Base-by-base conservation (phyloP, 2,329 filamentous ascomycete genomes). In the Raffaelea ambrosiae region DNA sequence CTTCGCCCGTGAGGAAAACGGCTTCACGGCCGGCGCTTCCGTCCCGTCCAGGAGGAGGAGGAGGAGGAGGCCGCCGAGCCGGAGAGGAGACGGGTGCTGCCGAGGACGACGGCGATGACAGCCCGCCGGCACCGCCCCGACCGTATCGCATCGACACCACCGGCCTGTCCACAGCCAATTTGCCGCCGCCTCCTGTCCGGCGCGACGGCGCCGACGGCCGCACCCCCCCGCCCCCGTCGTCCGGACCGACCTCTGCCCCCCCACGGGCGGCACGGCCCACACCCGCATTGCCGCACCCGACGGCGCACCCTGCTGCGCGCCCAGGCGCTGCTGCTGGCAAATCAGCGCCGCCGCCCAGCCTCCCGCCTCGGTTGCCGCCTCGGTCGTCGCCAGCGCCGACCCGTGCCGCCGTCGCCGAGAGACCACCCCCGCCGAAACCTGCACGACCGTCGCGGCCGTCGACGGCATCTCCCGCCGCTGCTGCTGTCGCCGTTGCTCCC, bases 81-180 rank as follows among this genome's bases (percentile, higher is more conserved):
- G 8, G 7, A 7, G 14, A n/a, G 8, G 8, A 38, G 8, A 38
- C 5, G 8, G 35, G 5, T 38, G 55, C 53, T n/a, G 54, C 62
- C n/a, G 42, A 45, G 3, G 55, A 56, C 22, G 57, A 59, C 33
- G 58, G 60, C n/a, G 55, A 61, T 29, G 55, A 60, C 10, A 61
- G 67, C 45, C 66, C 70, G 4, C 55, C 67, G 13, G 63, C 69
- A 9, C 76, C 79, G 3, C 75, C 81, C 8, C 74, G 77, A n/a
- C 81, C 83, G 4, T 93, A 84, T 58, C 74, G 78, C 39, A 69
- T 72, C 39, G 74, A 91, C 61, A 86, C 83, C 0, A 88, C 85
- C 1, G 86, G 86, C 2, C 65, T 90, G 20, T 74, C 75, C 29
- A 88, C 85, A 0, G 68, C 77, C 23, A 70, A 83, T 59, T 73